phyloP scores from a whole-genome alignment of 192 early-diverging fungal species.

The Backusella australiensis region DNA sequence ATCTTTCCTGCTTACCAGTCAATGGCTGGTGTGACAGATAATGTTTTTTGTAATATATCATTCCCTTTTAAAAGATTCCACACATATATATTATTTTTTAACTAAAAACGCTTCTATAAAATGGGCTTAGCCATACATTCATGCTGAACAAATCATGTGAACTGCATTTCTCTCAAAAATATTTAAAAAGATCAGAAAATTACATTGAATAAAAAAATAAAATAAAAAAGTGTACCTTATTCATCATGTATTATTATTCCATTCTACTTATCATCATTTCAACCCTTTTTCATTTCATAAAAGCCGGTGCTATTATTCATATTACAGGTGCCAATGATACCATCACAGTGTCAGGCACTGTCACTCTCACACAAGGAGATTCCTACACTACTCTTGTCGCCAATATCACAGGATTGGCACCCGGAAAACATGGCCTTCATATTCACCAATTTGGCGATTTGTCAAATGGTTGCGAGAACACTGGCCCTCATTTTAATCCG shows the following conservation, averaged over 20 bases:
- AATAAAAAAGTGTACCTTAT: neutral
- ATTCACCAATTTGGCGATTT: slow-evolving; percentile 77
- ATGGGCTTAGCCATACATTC: no score
- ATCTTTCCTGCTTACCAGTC: slow-evolving; percentile 51
- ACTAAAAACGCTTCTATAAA: neutral
- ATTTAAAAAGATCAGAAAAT: neutral
- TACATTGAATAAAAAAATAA: neutral
- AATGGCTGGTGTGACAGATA: slow-evolving; percentile 52
- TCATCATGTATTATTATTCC: neutral
- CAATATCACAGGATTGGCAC: slow-evolving; percentile 55
- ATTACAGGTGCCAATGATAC: slow-evolving; percentile 38
- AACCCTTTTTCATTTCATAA: slow-evolving; percentile 53
- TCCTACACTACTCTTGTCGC: slow-evolving; percentile 51
- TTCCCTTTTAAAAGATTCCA: neutral
- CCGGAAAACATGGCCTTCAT: slow-evolving; percentile 84
- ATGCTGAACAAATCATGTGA: neutral
- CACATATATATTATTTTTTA: neutral
- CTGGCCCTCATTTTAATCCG: slow-evolving; percentile 85
- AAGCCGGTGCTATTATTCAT: slow-evolving; percentile 54
- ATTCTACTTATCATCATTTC: slow-evolving; percentile 51
- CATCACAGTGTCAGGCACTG: slow-evolving; percentile 62
- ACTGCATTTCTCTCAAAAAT: neutral
- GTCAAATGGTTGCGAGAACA: slow-evolving; percentile 73
- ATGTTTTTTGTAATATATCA: neutral
- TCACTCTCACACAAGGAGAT: slow-evolving; percentile 61